Evolutionary conservation across 495 filamentous ascomycete species (phyloP), one percentile per base, ranked within the genome.

Genomic region (Evernia prunastri): DNA sequence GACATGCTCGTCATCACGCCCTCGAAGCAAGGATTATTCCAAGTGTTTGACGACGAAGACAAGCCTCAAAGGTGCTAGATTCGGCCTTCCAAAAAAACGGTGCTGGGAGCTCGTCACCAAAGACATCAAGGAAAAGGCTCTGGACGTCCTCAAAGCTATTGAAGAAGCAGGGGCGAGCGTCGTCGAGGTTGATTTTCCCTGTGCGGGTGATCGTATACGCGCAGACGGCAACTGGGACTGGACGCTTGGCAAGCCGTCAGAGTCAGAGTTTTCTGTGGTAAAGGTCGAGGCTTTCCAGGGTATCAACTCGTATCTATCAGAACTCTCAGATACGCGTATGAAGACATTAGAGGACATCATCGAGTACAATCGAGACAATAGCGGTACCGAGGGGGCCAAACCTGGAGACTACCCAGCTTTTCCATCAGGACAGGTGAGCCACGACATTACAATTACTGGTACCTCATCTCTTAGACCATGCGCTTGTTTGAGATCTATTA

Each of bases 191-290:
- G 66, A 72, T 2, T 68, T 72, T 57, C 68, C 68, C 29, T 73
- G 66, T 56, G 70, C 67, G 7, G 66, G 67, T 47, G 71, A 73
- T 27, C 59, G 66, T 15, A 72, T 73, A 31, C 60, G 63, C 15
- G 27, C 37, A 9, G 68, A 70, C 59, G 71, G 70, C 18, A 56
- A 29, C 12, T 73, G 71, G 71, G 63, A 73, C 61, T 73, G 70
- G 68, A 43, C 62, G 42, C 58, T 60, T 9, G 69, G 65, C 17
- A 45, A 58, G n/a, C 45, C 65, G 20, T 60, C 60, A 57, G 17
- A 67, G 45, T 71, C 69, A 15, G 70, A 72, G 39, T 67, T 71
- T 49, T 63, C 70, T 4, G 69, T 72, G 13, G 69, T 69, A 13
- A 69, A 72, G 31, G 66, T 69, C 5, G 70, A 71, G n/a, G 69